Conservation (phyloP, 495 filamentous ascomycete genomes). For the Trichoderma asperelloides region DNA sequence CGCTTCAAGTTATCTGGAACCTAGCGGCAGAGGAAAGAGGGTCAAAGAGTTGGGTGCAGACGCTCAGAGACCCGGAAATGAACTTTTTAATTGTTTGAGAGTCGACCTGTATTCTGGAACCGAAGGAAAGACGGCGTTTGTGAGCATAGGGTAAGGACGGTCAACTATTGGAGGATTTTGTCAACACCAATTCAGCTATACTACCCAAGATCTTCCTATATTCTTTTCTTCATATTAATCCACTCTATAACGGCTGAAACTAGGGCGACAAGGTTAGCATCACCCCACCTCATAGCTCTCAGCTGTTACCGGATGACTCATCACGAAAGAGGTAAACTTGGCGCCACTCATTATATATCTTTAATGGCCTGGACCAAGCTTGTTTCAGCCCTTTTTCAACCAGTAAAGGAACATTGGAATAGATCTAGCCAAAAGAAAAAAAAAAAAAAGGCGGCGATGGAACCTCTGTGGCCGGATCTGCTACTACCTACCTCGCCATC, state of each 20-base stretch:
- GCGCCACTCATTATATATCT: background rate
- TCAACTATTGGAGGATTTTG: background rate
- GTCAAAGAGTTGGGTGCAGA: conserved; percentile 26
- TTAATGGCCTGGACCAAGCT: background rate
- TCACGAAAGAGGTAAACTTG: background rate
- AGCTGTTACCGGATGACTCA: background rate
- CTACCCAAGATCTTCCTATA: background rate
- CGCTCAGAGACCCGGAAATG: conserved; percentile 24
- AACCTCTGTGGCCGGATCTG: background rate
- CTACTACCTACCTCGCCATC: conserved; percentile 14
- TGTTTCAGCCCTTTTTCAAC: background rate
- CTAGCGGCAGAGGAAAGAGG: conserved; percentile 8
- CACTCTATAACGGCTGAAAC: background rate
- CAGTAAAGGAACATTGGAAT: too few relatives aligned
- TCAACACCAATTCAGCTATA: background rate
- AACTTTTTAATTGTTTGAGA: conserved; percentile 35
- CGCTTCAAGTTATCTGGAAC: conserved; percentile 31
- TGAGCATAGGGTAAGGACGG: background rate
- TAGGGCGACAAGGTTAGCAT: background rate
- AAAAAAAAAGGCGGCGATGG: background rate
- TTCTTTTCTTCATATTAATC: background rate
- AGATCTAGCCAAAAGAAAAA: too few relatives aligned
- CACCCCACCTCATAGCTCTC: background rate
- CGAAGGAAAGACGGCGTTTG: background rate
- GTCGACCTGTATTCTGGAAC: background rate